Conservation (phyloP, 2,329 filamentous ascomycete genomes). For the Neofusicoccum sp. region DNA sequence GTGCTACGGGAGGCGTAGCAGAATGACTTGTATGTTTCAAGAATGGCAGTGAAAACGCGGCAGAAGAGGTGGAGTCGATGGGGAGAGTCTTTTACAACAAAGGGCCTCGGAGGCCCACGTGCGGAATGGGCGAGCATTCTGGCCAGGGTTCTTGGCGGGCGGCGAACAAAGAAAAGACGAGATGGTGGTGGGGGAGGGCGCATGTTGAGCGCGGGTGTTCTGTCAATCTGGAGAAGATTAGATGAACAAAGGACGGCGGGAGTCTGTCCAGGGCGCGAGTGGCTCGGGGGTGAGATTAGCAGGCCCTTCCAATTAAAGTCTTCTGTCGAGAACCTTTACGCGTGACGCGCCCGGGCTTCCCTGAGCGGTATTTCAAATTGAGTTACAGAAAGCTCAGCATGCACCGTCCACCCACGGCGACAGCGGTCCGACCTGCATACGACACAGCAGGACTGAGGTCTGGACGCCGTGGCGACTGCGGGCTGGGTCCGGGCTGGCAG, state of each 20-base stretch:
- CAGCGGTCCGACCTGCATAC: no score
- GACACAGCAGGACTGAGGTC: no score
- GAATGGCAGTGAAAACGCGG: background rate
- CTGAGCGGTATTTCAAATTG: background rate
- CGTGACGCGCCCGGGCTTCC: background rate
- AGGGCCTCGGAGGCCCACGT: conserved; percentile 2
- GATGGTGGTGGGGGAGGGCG: background rate
- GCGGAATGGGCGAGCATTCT: conserved; percentile 8
- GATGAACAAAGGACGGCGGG: background rate
- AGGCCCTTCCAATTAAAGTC: background rate
- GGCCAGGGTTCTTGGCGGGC: background rate
- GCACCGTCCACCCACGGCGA: no score
- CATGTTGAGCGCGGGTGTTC: background rate
- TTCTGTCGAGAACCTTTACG: background rate
- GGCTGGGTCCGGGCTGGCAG: no score
- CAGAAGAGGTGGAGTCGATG: background rate
- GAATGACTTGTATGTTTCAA: background rate
- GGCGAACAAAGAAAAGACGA: conserved; percentile 2
- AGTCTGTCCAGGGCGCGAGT: background rate
- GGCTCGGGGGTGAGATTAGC: background rate
- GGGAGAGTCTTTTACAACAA: conserved; percentile 1
- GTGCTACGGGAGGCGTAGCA: background rate
- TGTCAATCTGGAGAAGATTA: background rate
- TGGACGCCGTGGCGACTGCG: no score
- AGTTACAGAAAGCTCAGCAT: no score